Evolutionary conservation across 73 alveolate species (phyloP).

Genomic region (Stentor coeruleus): DNA sequence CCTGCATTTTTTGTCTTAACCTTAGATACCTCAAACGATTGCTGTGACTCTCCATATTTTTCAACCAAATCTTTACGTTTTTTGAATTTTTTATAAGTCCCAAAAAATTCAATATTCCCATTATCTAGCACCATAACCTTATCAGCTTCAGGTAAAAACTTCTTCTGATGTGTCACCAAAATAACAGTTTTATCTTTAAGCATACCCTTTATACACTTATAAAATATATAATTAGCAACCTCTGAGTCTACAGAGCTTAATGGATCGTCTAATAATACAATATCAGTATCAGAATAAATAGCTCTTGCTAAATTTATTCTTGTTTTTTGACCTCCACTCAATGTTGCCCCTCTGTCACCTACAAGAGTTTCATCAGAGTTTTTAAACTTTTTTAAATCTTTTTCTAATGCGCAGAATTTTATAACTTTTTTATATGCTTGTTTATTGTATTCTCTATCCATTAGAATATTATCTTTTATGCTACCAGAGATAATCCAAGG

Average conservation of each 20-base stretch:
- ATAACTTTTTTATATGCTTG: slow-evolving; percentile 61
- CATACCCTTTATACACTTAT: slow-evolving; percentile 53
- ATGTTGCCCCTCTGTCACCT: slow-evolving; percentile 84
- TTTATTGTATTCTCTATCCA: slow-evolving; percentile 65
- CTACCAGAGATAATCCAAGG: slow-evolving; percentile 63
- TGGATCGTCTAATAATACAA: slow-evolving; percentile 72
- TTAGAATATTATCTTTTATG: slow-evolving; percentile 75
- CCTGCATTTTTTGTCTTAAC: neutral
- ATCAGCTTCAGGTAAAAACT: slow-evolving; percentile 67
- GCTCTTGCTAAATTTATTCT: slow-evolving; percentile 90
- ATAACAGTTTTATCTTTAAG: slow-evolving; percentile 60
- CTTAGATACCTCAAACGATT: neutral
- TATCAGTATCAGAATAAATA: slow-evolving; percentile 71
- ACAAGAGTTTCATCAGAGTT: slow-evolving; percentile 68
- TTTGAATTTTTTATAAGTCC: neutral
- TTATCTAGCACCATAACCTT: slow-evolving; percentile 63
- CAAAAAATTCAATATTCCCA: slow-evolving; percentile 28
- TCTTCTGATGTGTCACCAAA: slow-evolving; percentile 82
- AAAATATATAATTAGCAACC: slow-evolving; percentile 70
- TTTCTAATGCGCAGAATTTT: slow-evolving; percentile 67
- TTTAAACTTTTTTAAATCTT: slow-evolving; percentile 68
- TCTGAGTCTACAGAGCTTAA: slow-evolving; percentile 75
- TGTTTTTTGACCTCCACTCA: slow-evolving; percentile 90
- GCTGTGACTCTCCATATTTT: no score
- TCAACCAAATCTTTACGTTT: no score